Evolutionary conservation across 352 stramenopile species (phyloP).

Genomic region (Pythium aristosporum): DNA sequence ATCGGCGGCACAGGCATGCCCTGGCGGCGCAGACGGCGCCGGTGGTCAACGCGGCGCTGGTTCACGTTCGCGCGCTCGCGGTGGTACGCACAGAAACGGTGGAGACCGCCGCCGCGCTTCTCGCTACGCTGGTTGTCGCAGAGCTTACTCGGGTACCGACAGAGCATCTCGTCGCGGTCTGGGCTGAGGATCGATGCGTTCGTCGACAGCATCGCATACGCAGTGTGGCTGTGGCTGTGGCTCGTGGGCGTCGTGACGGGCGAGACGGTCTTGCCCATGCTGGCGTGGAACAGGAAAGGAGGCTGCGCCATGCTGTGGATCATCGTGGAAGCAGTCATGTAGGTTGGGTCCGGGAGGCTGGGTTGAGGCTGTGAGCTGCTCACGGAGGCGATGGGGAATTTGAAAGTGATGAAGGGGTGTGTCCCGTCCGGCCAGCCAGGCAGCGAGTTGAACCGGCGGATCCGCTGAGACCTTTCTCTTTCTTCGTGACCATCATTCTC

Average conservation of each 20-base stretch:
- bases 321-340: background rate
- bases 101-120: constrained; percentile 29
- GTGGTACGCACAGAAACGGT: constrained; percentile 34
- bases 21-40: constrained; percentile 21
- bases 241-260: background rate
- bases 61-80: constrained; percentile 32
- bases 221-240: background rate
- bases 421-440: background rate
- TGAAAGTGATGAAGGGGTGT: background rate
- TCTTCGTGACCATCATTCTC: background rate
- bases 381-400: background rate
- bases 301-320: constrained; percentile 5
- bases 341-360: background rate
- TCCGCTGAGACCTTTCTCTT: background rate
- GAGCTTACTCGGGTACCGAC: constrained; percentile 35
- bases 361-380: background rate
- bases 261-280: constrained; percentile 4
- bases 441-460: background rate
- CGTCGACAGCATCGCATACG: constrained; percentile 2
- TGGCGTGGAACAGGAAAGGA: background rate
- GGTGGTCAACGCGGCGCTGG: constrained; percentile 30
- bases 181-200: constrained; percentile 18
- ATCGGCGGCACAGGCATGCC: constrained; percentile 16
- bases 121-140: constrained; percentile 32
- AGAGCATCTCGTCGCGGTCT: constrained; percentile 23